Evolutionary conservation across 2,329 filamentous ascomycete species (phyloP), one percentile per base, ranked within the genome.

Genomic region (Thielaviopsis ethacetica): DNA sequence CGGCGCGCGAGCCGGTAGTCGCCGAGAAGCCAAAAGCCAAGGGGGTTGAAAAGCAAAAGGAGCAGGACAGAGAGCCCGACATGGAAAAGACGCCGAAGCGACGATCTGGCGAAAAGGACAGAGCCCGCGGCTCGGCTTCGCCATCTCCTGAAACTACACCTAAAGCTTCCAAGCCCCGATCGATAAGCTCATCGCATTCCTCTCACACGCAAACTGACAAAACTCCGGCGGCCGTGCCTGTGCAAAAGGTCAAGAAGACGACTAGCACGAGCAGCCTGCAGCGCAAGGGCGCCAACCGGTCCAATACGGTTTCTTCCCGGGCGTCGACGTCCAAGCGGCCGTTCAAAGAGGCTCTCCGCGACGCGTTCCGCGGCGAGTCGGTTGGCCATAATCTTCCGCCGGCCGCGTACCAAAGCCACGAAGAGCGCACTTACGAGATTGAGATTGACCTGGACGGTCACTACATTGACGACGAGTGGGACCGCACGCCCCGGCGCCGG

Each of bases 291-390:
- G 81, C 82, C 22, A 82, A 76, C 30, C 75, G 79, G 63, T 73
- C 66, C 60, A 65, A 71, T 1, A 65, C 62, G 72, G 0, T 68
- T 65, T 1, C 65, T 65, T 54, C 57, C 10, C 52, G 41, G 41
- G 26, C 53, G 9, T 53, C 57, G 12, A 56, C 24, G 12, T 34
- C 49, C 13, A 82, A 77, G 65, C 73, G 73, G 41, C 77, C 76
- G 0, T 73, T 84, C 58, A 75, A 81, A 22, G 81, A 82, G 49
- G 75, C 76, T 53, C 68, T 85, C 9, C 79, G 78, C 58, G 80
- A 82, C 62, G 82, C 81, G 3, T 84, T 85, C 64, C 76, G 76
- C 47, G 82, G 82, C 30, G 80, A 84, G 66, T 84, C 81, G 1
- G 73, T 68, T 2, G 72, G 72, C 10, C 71, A 76, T 60, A 70